phyloP scores from a whole-genome alignment of 352 stramenopile species.

The Pythium phragmitis region DNA sequence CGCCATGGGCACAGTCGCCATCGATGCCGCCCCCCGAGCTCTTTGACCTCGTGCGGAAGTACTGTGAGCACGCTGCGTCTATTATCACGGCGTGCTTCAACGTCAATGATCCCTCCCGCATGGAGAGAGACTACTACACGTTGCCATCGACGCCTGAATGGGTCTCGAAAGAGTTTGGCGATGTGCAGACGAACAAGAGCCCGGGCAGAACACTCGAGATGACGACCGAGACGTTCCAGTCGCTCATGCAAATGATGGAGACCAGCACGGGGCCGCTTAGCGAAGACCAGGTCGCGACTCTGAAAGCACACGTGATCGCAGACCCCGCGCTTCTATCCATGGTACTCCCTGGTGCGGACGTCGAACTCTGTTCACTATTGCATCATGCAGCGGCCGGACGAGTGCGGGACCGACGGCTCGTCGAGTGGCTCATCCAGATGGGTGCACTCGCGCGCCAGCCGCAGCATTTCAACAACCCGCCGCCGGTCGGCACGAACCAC shows the following conservation, averaged over 20 bases:
- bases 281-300: background rate
- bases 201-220: background rate
- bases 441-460: conserved; percentile 9
- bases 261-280: background rate
- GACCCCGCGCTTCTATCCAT: background rate
- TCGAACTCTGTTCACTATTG: conserved; percentile 11
- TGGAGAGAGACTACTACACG: background rate
- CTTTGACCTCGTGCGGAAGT: background rate
- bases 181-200: background rate
- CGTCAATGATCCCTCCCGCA: background rate
- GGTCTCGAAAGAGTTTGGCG: background rate
- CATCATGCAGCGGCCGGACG: conserved; percentile 35
- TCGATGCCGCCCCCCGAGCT: background rate
- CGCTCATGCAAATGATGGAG: conserved; percentile 4
- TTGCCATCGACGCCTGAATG: conserved; percentile 1
- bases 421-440: conserved; percentile 47
- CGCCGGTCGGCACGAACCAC: background rate
- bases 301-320: background rate
- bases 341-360: background rate
- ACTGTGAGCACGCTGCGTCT: background rate
- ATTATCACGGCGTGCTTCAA: background rate
- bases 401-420: conserved; percentile 27
- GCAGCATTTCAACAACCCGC: conserved; percentile 4
- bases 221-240: conserved; percentile 1
- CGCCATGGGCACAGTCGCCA: no score